Conservation (phyloP, 1,284 basidiomycete species). For the Sparassis latifolia region DNA sequence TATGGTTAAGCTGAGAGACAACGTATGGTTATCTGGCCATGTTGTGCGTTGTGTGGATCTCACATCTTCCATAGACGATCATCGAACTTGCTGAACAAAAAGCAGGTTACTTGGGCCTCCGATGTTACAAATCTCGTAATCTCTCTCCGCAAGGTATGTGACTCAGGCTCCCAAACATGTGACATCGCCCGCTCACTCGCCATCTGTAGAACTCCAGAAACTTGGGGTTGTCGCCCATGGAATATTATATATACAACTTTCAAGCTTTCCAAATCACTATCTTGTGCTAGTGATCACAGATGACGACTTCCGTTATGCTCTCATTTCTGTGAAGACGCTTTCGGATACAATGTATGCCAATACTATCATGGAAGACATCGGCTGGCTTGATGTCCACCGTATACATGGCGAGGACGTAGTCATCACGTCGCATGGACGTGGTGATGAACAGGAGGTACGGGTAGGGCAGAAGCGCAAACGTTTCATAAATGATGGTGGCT, state of each 20-base stretch:
- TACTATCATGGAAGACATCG: slow-evolving; percentile 68
- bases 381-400: slow-evolving; percentile 65
- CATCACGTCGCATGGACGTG: slow-evolving; percentile 8
- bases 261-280: slow-evolving; percentile 66
- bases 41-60: slow-evolving; percentile 1
- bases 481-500: slow-evolving; percentile 16
- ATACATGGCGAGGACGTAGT: slow-evolving; percentile 42
- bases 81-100: slow-evolving; percentile 70
- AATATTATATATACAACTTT: slow-evolving; percentile 62
- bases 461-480: slow-evolving; percentile 32
- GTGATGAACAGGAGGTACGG: slow-evolving; percentile 2
- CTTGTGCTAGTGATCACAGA: slow-evolving; percentile 75
- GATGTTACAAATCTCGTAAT: slow-evolving; percentile 62
- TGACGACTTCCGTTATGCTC: slow-evolving; percentile 68
- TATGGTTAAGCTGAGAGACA: slow-evolving; percentile 47
- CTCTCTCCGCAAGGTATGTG: slow-evolving; percentile 51
- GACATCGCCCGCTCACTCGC: too few relatives aligned
- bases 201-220: slow-evolving; percentile 48
- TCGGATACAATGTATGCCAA: slow-evolving; percentile 47
- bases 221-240: slow-evolving; percentile 52
- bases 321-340: slow-evolving; percentile 54
- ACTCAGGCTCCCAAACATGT: neutral
- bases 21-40: slow-evolving; percentile 33
- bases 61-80: slow-evolving; percentile 48
- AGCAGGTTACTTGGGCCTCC: slow-evolving; percentile 66